Percentiles rank a stretch among this genome's conserved stretches.
Conservation (phyloP, 2,329 filamentous ascomycete genomes). For the Herpotrichia juniperi region DNA sequence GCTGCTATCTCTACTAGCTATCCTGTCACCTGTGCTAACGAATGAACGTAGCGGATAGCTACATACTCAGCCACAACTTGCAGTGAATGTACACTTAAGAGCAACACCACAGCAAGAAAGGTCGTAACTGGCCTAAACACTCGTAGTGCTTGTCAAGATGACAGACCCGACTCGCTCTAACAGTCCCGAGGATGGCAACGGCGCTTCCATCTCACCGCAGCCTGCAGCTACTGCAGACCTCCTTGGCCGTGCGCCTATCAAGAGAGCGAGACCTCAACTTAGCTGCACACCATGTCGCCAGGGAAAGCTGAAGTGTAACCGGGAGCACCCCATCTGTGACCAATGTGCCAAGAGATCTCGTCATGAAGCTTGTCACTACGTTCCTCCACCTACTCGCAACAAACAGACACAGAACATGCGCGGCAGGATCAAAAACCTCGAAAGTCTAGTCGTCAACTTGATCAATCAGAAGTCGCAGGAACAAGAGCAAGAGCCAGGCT, state of each 20-base stretch:
- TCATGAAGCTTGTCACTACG: constrained; percentile 28
- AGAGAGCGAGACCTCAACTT: constrained; percentile 30
- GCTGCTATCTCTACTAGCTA: too few species aligned
- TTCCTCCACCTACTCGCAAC: constrained; percentile 28
- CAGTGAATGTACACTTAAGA: too few species aligned
- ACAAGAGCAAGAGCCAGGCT: not conserved
- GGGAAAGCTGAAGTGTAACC: constrained; percentile 37
- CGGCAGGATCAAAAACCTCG: constrained; percentile 33
- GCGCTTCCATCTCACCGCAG: not conserved
- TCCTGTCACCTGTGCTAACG: too few species aligned
- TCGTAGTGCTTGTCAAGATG: not conserved
- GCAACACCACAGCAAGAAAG: too few species aligned
- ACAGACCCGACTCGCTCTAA: constrained; percentile 12
- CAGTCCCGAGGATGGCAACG: not conserved
- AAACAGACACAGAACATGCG: constrained; percentile 38
- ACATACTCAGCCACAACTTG: too few species aligned
- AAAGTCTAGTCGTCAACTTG: constrained; percentile 33
- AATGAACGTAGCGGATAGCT: too few species aligned
- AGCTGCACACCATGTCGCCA: constrained; percentile 34
- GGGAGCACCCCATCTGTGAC: constrained; percentile 35
- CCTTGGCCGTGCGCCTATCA: constrained; percentile 24
- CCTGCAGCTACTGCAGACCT: constrained; percentile 9
- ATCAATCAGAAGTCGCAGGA: constrained; percentile 35
- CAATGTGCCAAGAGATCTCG: constrained; percentile 34
- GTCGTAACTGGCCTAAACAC: not conserved